These are phyloP conservation scores for Aspergillus transmontanensis DNA, from an alignment of 2,329 filamentous ascomycete species.

Conservation along the genomic window DNA sequence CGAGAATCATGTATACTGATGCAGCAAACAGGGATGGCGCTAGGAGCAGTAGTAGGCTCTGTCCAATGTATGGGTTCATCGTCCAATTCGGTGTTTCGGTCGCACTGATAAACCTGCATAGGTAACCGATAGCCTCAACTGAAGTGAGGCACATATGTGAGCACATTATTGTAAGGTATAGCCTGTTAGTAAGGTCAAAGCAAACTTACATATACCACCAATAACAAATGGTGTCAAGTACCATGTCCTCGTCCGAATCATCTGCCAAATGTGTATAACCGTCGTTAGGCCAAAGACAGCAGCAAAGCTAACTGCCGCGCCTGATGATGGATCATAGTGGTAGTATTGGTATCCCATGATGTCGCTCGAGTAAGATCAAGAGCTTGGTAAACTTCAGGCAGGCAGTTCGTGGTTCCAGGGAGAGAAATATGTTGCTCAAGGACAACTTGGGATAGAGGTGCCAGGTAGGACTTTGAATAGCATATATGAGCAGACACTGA, in stretches of 20 bases:
- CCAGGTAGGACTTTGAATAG: neutral
- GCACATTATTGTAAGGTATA: no score
- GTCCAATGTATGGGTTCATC: neutral
- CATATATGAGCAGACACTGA: neutral
- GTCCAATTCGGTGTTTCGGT: constrained; percentile 2
- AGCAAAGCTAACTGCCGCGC: neutral
- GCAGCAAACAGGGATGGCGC: constrained; percentile 54
- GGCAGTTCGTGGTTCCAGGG: neutral
- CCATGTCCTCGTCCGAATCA: constrained; percentile 26
- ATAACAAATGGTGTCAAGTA: constrained; percentile 35
- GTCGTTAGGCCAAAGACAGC: constrained; percentile 16
- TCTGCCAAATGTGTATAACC: constrained; percentile 27
- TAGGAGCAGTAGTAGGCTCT: constrained; percentile 37
- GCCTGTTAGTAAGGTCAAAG: no score
- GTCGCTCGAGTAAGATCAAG: neutral
- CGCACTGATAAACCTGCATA: neutral
- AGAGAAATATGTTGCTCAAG: neutral
- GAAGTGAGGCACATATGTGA: neutral
- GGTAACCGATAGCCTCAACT: constrained; percentile 1
- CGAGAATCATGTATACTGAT: constrained; percentile 54
- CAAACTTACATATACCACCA: constrained; percentile 38
- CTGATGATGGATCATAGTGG: constrained; percentile 6
- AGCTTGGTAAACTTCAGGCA: neutral
- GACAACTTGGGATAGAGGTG: neutral
- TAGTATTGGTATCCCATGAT: constrained; percentile 5